A percentile compares a stretch with the other conserved stretches of the same genome.
phyloP scores from a whole-genome alignment of 164 flowering plant species.

The Stephania japonica region DNA sequence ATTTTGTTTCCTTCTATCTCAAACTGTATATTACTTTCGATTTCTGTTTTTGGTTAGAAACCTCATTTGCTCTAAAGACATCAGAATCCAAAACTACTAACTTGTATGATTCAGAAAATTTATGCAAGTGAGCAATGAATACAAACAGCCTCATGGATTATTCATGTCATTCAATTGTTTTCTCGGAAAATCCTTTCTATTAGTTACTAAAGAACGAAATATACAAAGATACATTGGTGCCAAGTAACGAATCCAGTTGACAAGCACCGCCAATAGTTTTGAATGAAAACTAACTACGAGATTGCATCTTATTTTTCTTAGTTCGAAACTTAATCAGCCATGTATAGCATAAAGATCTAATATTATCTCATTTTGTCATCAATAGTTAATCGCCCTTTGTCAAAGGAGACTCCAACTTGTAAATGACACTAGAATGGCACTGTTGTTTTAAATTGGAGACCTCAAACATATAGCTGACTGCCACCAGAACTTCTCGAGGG shows the following conservation, averaged over 20 bases:
- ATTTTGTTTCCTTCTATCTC: too few relatives aligned
- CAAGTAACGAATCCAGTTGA: neutral
- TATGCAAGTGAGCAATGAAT: neutral
- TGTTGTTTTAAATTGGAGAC: neutral
- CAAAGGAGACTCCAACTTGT: neutral
- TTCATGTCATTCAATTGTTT: neutral
- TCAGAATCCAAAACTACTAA: too few relatives aligned
- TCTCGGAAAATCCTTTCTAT: neutral
- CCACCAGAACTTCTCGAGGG: neutral
- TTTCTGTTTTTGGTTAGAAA: too few relatives aligned
- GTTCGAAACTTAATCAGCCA: neutral
- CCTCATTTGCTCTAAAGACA: too few relatives aligned
- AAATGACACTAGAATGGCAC: neutral
- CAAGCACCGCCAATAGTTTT: neutral
- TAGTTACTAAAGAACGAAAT: neutral
- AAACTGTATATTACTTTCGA: too few relatives aligned
- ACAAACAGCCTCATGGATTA: neutral
- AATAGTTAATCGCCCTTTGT: neutral
- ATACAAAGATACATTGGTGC: neutral
- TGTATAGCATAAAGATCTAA: neutral
- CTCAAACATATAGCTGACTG: neutral
- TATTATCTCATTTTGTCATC: conserved; percentile 1
- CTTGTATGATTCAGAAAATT: neutral
- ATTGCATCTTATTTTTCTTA: neutral
- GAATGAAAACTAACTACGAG: neutral